Conservation (phyloP, 192 early-diverging fungal species). For the Coemansia sp. region DNA sequence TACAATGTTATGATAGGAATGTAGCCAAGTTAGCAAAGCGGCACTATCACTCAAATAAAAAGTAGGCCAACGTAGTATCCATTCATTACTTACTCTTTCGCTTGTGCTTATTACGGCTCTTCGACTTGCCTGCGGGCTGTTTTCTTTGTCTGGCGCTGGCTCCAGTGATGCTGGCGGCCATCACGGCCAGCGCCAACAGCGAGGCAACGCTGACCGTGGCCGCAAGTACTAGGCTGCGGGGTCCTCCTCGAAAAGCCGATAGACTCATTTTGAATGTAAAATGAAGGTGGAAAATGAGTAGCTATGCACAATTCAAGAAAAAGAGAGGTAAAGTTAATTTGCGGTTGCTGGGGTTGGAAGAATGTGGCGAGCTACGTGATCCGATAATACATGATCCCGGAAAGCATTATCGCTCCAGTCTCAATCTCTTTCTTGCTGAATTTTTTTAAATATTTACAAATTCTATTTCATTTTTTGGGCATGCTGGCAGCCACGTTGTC, state of each 20-base stretch:
- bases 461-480: neutral
- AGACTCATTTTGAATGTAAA: neutral
- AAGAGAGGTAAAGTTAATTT: no score
- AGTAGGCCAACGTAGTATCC: neutral
- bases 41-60: neutral
- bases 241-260: slow-evolving; percentile 7
- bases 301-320: neutral
- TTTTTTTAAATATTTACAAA: neutral
- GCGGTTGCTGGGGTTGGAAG: no score
- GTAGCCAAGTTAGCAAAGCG: neutral
- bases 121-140: slow-evolving; percentile 7
- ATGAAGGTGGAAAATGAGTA: neutral
- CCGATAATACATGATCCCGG: neutral
- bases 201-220: slow-evolving; percentile 43
- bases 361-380: neutral
- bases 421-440: neutral
- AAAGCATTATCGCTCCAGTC: no score
- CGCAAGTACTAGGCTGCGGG: slow-evolving; percentile 29
- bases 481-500: slow-evolving; percentile 1
- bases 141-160: neutral
- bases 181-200: slow-evolving; percentile 28
- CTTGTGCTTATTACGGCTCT: slow-evolving; percentile 7
- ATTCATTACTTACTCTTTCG: slow-evolving; percentile 8
- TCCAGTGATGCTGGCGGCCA: slow-evolving; percentile 15
- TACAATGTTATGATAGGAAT: slow-evolving; percentile 1